Evolutionary conservation across 2,329 filamentous ascomycete species (phyloP), one percentile per base, ranked within the genome.

Genomic region (Xenoacremonium recifei): DNA sequence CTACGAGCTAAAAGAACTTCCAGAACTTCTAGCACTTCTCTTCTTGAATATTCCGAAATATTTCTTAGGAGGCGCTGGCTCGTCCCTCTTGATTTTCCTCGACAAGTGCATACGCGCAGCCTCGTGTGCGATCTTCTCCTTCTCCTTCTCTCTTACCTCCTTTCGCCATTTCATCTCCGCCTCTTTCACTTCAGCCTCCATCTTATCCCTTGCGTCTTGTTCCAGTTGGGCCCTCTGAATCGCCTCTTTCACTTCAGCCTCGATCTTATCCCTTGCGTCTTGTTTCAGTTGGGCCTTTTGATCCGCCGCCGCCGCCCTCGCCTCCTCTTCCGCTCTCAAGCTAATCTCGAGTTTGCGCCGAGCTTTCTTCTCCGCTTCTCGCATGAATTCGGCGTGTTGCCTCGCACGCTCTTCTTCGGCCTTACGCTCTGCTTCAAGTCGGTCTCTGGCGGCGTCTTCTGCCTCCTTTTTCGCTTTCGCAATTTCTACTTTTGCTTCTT

Each of bases 121-220:
- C 63, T 89, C 87, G 29, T 84, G 78, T 46, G 76, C 76, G 51
- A 64, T 69, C 48, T 73, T 71, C 56, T 73, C 72, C 15, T 69
- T 72, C 27, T 72, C 70, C 27, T 75, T 55, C 15, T 73, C 52
- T 49, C 68, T 71, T 35, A 73, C 72, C 49, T 71, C 75, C n/a
- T 75, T 70, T 5, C 75, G 73, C 37, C 80, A 76, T 39, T 81
- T 72, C 1, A 76, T 75, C 51, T 78, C 73, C 55, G 77, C 77
- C 54, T 75, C 75, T 3, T 70, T 68, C 63, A 89, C 88, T 35
- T 82, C 79, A 47, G 77, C 77, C 47, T 68, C 70, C 41, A 71
- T 67, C 59, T 76, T 75, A n/a, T 70, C 75, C n/a, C 71, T 67
- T 23, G 72, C 55, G 25, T 55, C 78, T 65, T 71, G 75, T n/a